A percentile compares a stretch with the other conserved stretches of the same genome.
Evolutionary conservation across 106 monocot genomes (phyloP).

Genomic region (Allium sativum): DNA sequence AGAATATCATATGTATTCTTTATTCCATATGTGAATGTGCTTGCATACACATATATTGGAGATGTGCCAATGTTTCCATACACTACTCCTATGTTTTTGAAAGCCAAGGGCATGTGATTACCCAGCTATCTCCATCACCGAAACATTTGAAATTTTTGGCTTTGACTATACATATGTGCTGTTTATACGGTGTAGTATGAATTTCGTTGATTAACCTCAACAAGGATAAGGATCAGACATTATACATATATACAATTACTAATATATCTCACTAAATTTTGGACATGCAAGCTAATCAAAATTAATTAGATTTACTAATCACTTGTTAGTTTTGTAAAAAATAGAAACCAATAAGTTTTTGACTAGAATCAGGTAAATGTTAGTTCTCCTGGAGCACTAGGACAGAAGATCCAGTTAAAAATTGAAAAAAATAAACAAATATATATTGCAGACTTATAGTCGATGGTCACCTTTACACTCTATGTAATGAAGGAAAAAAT

Average conservation of each 20-base stretch:
- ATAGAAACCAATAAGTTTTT: too few species aligned
- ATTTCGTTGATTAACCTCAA: not conserved
- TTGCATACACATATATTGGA: constrained; percentile 45
- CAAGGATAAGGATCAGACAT: not conserved
- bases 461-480: too few species aligned
- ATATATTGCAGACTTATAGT: too few species aligned
- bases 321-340: too few species aligned
- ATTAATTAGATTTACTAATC: too few species aligned
- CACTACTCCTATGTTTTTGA: constrained; percentile 51
- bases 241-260: not conserved
- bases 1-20: constrained; percentile 40
- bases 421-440: too few species aligned
- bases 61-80: constrained; percentile 70
- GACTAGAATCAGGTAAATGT: too few species aligned
- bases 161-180: not conserved
- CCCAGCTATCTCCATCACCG: constrained; percentile 18
- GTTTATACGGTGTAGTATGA: not conserved
- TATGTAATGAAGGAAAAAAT: too few species aligned
- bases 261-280: not conserved
- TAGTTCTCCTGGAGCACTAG: too few species aligned
- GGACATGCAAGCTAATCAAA: too few species aligned
- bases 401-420: too few species aligned
- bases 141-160: not conserved
- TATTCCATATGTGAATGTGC: constrained; percentile 47
- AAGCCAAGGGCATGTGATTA: constrained; percentile 33